A percentile compares a stretch with the other conserved stretches of the same genome.
Evolutionary conservation across 768 basidiomycete genomes (phyloP).

Genomic region (Kondoa subrosea): DNA sequence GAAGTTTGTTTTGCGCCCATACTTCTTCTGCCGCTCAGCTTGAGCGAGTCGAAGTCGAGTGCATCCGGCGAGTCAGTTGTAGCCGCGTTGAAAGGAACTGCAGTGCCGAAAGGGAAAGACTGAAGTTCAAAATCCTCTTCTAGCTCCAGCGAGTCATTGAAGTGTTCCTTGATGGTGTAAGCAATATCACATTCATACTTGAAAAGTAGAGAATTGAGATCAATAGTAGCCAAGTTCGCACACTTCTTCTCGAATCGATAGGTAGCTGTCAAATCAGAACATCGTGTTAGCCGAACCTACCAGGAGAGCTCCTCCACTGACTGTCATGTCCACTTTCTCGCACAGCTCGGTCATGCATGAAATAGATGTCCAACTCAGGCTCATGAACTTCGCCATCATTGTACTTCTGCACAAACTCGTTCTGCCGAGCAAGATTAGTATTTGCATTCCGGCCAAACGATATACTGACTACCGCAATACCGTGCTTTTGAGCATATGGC

Average conservation of each 20-base stretch:
- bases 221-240: constrained; percentile 89
- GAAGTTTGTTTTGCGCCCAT: constrained; percentile 38
- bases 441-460: background rate
- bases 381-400: constrained; percentile 67
- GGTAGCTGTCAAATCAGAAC: constrained; percentile 91
- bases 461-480: constrained; percentile 48
- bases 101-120: constrained; percentile 66
- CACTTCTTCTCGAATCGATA: constrained; percentile 96
- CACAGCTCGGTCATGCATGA: constrained; percentile 82
- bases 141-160: constrained; percentile 76
- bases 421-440: constrained; percentile 20
- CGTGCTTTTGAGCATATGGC: constrained; percentile 80
- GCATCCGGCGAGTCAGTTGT: constrained; percentile 27
- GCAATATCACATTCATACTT: constrained; percentile 95
- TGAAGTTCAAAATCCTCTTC: constrained; percentile 81
- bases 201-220: constrained; percentile 85
- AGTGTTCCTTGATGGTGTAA: constrained; percentile 89
- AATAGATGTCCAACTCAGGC: constrained; percentile 86
- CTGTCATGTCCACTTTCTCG: constrained; percentile 65
- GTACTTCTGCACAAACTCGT: constrained; percentile 94
- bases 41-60: constrained; percentile 27
- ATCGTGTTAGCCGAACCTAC: constrained; percentile 33
- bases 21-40: background rate
- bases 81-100: constrained; percentile 37
- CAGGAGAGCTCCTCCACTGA: too few relatives aligned